Evolutionary conservation across 1,284 basidiomycete species (phyloP), one percentile per base, ranked within the genome.

Genomic region (Bondarzewia mesenterica): DNA sequence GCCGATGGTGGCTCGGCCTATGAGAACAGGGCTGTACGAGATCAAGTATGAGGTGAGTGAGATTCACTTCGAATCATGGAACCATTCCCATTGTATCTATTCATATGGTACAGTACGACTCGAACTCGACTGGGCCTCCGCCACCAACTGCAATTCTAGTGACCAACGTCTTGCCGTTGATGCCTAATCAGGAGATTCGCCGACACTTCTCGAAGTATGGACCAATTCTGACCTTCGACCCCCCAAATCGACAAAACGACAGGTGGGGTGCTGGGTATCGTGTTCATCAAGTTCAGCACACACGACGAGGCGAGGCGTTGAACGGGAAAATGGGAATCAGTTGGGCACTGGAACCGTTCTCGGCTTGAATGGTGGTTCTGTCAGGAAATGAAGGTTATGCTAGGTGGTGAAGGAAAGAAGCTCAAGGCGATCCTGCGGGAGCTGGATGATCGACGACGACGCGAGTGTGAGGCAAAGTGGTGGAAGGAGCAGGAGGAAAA

Each of bases 241-340:
- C 85, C n/a, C 32, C 89, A 93, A 61, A 78, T 88, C 52, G 89
- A 96, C 66, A 76, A 78, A 42, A 74, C 77, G 46, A 92, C 83
- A 18, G 93, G 93, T 12, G 84, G 81, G 52, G 80, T 85, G 14
- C 74, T 97, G 3, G 93, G 93, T 5, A 81, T 97, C 37, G 82
- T 89, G 46, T 82, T 80, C 60, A 75, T 97, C 57, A 81, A 78
- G 53, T 97, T 78, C 62, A 64, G 60, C 7, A 66, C 70, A 0
- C 75, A 78, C 51, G 78, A 80, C 16, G 80, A 84, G 49, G 85
- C 83, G 48, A 75, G 65, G 82, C 63, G 74, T 75, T 48, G 76
- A 76, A 57, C 71, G 71, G 56, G 78, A 84, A 56, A 67, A 85
- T 51, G 80, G 80, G 27, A 73, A 74, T 59, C 72, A 68, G 54